phyloP scores from a whole-genome alignment of 306 rosid species.

The Lathyrus sativus region DNA sequence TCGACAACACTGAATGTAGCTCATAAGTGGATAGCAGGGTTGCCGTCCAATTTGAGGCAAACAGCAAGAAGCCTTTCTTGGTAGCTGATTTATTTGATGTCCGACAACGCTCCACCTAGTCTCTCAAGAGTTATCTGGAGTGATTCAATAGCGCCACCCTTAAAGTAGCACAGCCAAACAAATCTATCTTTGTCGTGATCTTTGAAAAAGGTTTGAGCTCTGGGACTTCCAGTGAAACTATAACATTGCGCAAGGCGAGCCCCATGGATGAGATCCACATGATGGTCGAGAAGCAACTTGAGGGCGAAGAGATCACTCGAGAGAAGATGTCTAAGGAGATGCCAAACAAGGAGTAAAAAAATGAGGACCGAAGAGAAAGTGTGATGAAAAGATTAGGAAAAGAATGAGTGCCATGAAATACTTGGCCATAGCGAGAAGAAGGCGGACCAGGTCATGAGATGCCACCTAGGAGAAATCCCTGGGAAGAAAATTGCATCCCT shows the following conservation, averaged over 20 bases:
- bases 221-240: not conserved
- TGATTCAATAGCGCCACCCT: not conserved
- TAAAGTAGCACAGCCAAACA: not conserved
- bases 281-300: no score
- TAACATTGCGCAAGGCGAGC: no score
- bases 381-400: not conserved
- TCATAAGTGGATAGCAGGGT: not conserved
- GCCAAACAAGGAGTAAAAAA: not conserved
- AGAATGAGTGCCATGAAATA: not conserved
- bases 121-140: not conserved
- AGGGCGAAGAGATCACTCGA: no score
- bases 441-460: not conserved
- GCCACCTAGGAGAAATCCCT: not conserved
- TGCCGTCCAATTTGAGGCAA: not conserved
- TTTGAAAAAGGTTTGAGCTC: not conserved
- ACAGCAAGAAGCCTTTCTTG: not conserved
- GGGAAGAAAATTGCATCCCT: not conserved
- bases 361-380: not conserved
- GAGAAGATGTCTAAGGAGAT: no score
- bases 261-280: no score
- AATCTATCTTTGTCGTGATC: not conserved
- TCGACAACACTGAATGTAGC: not conserved
- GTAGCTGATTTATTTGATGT: not conserved
- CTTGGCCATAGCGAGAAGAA: not conserved
- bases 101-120: not conserved